Evolutionary conservation across 352 stramenopile genomes (phyloP).

Genomic region (Phytophthora sansomeana): DNA sequence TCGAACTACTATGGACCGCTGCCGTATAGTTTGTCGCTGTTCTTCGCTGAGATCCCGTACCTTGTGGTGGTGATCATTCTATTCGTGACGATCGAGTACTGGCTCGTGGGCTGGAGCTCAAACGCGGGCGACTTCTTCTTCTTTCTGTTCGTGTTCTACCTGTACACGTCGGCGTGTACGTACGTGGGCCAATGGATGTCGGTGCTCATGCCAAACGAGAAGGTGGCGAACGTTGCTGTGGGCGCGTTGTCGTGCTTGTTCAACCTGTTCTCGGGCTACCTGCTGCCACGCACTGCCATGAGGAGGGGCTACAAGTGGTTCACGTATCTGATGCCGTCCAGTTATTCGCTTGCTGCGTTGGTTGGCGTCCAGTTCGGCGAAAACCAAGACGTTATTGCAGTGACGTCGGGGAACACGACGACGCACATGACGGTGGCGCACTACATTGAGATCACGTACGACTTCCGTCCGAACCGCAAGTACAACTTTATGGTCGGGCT

Average conservation of each 20-base stretch:
- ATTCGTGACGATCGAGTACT: slow-evolving; percentile 74
- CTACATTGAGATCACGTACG: slow-evolving; percentile 57
- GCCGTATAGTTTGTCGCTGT: too few species aligned
- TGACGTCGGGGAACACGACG: slow-evolving; percentile 14
- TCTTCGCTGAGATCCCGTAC: too few species aligned
- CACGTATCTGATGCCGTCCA: slow-evolving; percentile 66
- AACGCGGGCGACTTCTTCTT: slow-evolving; percentile 52
- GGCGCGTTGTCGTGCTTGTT: slow-evolving; percentile 72
- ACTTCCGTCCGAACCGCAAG: slow-evolving; percentile 58
- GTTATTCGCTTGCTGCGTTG: slow-evolving; percentile 57
- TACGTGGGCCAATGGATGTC: slow-evolving; percentile 83
- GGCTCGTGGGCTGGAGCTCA: slow-evolving; percentile 55
- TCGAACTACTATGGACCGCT: too few species aligned
- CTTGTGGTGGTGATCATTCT: slow-evolving; percentile 55
- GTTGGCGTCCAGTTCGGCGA: slow-evolving; percentile 51
- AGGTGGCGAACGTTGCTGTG: slow-evolving; percentile 81
- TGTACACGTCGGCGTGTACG: slow-evolving; percentile 69
- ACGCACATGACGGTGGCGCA: slow-evolving; percentile 35
- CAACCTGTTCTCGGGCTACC: slow-evolving; percentile 71
- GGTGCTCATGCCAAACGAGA: slow-evolving; percentile 71
- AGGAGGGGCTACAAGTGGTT: slow-evolving; percentile 76
- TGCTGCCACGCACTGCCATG: slow-evolving; percentile 64
- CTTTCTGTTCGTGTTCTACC: slow-evolving; percentile 55
- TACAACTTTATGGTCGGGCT: slow-evolving; percentile 57
- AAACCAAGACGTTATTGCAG: slow-evolving; percentile 35